Evolutionary conservation across 129 eudicot genomes (phyloP), one percentile per base, ranked within the genome.

Genomic region (Logfia minima): DNA sequence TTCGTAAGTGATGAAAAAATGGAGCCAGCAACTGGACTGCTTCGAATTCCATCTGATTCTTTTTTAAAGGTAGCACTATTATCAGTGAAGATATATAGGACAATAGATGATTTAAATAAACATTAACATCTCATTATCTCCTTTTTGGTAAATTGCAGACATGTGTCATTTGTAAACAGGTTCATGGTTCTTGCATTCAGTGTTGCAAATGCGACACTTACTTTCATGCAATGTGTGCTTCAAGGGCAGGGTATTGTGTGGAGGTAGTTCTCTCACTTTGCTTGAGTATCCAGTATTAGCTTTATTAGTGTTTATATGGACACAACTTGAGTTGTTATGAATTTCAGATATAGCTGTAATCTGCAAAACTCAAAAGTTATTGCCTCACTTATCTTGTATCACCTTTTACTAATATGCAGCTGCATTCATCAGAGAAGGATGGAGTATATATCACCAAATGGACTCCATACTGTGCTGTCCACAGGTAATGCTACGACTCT

Each of bases 21-120:
- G 98, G 98, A 93, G 87, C 98, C 98, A 39, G 98, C 97, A 5
- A 83, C 83, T 72, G 97, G 98, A 21, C 58, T 91, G 60, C 74
- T 87, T n/a, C 83, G 82, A 71, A 86, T 89, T 80, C 90, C 98
- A 32, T 74, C 90, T 65, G 78, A 72, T 35, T 79, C 89, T 80
- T 93, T 93, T 84, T 60, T 77, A 45, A 91, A 88, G 55, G 72
- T 67, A 67, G 68, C 62, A 55, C 58, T 64, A 66, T 69, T 24
- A 17, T 23, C 32, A 71, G 37, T 61, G 53, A 35, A 37, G 22
- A 79, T 37, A 16, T 26, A 16, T 65, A 26, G 16, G 52, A 41
- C 53, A 32, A 29, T 74, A 41, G 66, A 37, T n/a, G 34, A 23
- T 61, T 7, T 16, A 65, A 62, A 43, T 18, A 11, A 32, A 71